phyloP scores from a whole-genome alignment of 768 basidiomycete species.

The Panaeolus papilionaceus region DNA sequence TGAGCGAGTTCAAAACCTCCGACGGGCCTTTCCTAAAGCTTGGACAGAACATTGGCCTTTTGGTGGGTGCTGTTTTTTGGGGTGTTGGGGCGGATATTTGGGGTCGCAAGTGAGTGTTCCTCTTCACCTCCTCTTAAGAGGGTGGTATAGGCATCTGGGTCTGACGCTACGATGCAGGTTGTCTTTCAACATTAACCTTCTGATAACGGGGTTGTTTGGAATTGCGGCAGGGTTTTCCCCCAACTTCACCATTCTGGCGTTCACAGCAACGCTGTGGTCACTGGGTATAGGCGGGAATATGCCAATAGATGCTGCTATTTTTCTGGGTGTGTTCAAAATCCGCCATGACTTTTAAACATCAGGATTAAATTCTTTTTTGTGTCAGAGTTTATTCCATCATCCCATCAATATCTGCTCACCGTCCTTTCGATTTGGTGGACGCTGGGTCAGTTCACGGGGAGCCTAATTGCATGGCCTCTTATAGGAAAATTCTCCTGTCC shows the following conservation, averaged over 20 bases:
- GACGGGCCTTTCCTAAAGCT: constrained; percentile 69
- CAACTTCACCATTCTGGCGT: constrained; percentile 53
- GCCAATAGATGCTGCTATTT: constrained; percentile 79
- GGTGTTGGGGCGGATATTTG: constrained; percentile 73
- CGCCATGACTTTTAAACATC: neutral
- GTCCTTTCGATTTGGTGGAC: constrained; percentile 84
- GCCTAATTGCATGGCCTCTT: constrained; percentile 74
- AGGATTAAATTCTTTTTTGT: neutral
- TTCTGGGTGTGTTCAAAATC: constrained; percentile 54
- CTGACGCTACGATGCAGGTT: constrained; percentile 40
- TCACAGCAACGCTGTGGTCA: constrained; percentile 62
- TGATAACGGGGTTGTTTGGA: constrained; percentile 71
- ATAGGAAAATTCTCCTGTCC: constrained; percentile 71
- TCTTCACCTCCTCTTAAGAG: no score
- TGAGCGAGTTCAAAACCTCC: constrained; percentile 65
- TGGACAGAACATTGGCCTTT: constrained; percentile 73
- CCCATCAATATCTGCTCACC: constrained; percentile 79
- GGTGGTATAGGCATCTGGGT: neutral
- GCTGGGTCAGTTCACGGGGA: constrained; percentile 71
- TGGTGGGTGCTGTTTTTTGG: constrained; percentile 75
- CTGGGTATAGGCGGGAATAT: constrained; percentile 72
- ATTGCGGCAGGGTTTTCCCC: constrained; percentile 65
- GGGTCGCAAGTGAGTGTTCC: constrained; percentile 59
- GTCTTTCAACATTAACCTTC: constrained; percentile 72
- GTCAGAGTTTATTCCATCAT: constrained; percentile 72